phyloP scores from a whole-genome alignment of 1,284 basidiomycete genomes.

The Cryptococcus sp. region DNA sequence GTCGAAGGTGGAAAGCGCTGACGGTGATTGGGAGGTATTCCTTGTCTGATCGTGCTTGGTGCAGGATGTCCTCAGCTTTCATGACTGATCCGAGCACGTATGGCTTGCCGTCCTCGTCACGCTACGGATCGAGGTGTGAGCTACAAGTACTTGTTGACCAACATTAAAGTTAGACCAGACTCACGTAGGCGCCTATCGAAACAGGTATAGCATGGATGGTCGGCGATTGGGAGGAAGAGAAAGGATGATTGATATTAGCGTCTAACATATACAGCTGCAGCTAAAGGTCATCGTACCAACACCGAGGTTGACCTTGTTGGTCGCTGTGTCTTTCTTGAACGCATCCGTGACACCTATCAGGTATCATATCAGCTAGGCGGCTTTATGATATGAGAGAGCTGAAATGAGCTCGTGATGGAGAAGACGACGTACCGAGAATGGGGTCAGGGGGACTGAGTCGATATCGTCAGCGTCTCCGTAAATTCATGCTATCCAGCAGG shows the following conservation, averaged over 20 bases:
- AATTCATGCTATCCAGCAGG: background rate
- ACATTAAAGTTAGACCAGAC: slow-evolving; percentile 3
- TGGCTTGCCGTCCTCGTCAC: slow-evolving; percentile 92
- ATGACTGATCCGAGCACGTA: slow-evolving; percentile 89
- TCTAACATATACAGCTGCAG: background rate
- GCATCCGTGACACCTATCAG: slow-evolving; percentile 39
- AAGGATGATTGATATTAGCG: background rate
- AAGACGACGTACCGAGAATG: slow-evolving; percentile 32
- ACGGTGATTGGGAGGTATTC: slow-evolving; percentile 94
- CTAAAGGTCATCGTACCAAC: slow-evolving; percentile 63
- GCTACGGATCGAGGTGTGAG: slow-evolving; percentile 61
- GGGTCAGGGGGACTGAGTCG: slow-evolving; percentile 33
- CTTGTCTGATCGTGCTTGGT: slow-evolving; percentile 77
- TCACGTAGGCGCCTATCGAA: slow-evolving; percentile 39
- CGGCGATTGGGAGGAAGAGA: background rate
- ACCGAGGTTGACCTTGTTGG: slow-evolving; percentile 93
- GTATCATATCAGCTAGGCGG: background rate
- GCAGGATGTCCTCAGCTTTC: slow-evolving; percentile 67
- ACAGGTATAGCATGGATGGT: slow-evolving; percentile 2
- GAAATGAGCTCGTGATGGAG: slow-evolving; percentile 35
- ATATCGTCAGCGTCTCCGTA: background rate
- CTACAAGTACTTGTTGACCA: background rate
- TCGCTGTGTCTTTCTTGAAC: slow-evolving; percentile 77
- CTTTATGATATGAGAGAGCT: slow-evolving; percentile 16
- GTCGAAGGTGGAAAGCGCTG: slow-evolving; percentile 7